These are phyloP conservation scores for Acorus calamus DNA, from an alignment of 106 monocot genomes.

Conservation along the genomic window DNA sequence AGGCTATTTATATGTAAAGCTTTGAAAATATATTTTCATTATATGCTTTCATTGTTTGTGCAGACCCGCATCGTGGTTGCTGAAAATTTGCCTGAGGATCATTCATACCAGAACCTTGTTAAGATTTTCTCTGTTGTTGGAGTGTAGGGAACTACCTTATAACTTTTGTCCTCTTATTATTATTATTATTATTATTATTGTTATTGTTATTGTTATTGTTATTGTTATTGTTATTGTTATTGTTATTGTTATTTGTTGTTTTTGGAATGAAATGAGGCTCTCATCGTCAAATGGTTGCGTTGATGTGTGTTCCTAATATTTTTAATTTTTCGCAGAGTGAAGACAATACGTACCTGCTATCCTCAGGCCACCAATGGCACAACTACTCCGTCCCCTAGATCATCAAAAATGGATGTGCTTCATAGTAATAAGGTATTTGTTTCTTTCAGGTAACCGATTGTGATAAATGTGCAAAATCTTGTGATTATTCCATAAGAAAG, in stretches of 20 bases:
- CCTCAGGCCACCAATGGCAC: constrained; percentile 76
- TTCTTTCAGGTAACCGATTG: not conserved
- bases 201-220: no score
- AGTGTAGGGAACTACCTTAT: constrained; percentile 32
- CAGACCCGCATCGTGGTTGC: constrained; percentile 93
- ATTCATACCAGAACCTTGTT: constrained; percentile 87
- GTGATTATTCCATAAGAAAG: no score
- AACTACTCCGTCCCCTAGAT: constrained; percentile 49
- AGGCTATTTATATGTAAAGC: not conserved
- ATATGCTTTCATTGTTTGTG: constrained; percentile 3
- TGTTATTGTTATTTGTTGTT: no score
- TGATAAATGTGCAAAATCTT: no score
- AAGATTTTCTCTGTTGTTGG: constrained; percentile 88
- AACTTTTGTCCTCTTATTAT: not conserved
- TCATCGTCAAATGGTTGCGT: not conserved
- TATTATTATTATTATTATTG: no score
- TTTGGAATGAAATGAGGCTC: not conserved
- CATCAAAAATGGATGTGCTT: constrained; percentile 80
- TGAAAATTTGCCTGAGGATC: constrained; percentile 97
- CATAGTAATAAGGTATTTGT: constrained; percentile 70
- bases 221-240: no score
- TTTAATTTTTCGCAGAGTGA: constrained; percentile 55
- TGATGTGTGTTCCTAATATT: not conserved
- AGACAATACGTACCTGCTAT: constrained; percentile 97
- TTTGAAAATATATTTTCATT: not conserved